Base-by-base conservation (phyloP, 192 early-diverging fungal species). In the Coemansia erecta region DNA sequence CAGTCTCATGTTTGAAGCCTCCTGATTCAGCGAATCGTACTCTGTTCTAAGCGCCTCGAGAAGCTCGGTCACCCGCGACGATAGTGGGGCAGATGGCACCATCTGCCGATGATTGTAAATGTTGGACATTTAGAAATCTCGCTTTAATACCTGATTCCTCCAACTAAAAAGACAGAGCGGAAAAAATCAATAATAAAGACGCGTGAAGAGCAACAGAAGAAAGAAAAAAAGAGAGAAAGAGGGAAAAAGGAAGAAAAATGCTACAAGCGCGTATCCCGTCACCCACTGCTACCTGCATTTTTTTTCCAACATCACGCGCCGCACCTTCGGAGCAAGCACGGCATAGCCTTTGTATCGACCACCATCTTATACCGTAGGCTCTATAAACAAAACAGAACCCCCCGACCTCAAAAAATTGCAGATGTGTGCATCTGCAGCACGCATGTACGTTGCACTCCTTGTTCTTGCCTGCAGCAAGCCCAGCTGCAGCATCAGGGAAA, bases 31-130 rank as follows among this genome's bases (percentile, higher is more conserved):
- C 60, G 73, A 80, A 33, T 95, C 92, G 59, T 88, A 91, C 71
- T 97, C 95, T 22, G 54, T 60, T 45, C 85, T 84, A 56, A 94
- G 71, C 37, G 89, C 82, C 37, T 97, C 95, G n/a, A 94, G 73
- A 42, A 93, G 78, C 64, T 95, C 93, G 8, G 83, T 77, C 28
- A 92, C 70, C 40, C 90, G 84, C 26, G 70, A 83, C 60, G 76
- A 81, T 8, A 82, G 77, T 52, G 83, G 78, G 8, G 80, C 70
- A 67, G 70, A 73, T 60, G 90, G 88, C 5, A 88, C 83, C 86
- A 92, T 89, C 44, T 85, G 84, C 44, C 90, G 85, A 77, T 92
- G 89, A 77, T 87, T 90, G 71, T 92, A 92, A 45, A 88, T 82
- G 70, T 84, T 84, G 14, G 85, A 86, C 86, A 88, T 88, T 81